Percentiles rank a stretch among this genome's conserved stretches.
phyloP scores from a whole-genome alignment of 2,329 filamentous ascomycete species.

The Neonectria hederae region DNA sequence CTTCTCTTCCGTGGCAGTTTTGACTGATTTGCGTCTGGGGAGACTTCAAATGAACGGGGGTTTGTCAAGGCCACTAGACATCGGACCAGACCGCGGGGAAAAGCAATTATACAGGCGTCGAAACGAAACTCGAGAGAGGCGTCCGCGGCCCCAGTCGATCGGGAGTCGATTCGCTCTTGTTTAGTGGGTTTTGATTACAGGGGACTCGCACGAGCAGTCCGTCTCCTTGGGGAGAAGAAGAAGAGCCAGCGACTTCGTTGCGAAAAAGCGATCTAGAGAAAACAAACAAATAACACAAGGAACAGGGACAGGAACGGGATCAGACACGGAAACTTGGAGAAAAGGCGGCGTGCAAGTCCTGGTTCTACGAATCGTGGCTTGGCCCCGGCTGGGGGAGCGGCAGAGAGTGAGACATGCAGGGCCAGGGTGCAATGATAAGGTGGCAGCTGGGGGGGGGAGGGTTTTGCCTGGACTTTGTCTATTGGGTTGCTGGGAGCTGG shows the following conservation, averaged over 20 bases:
- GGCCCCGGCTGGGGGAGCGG: not conserved
- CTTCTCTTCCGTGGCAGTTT: conserved; percentile 33
- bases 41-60: conserved; percentile 1
- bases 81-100: conserved; percentile 4
- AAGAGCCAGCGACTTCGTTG: not conserved
- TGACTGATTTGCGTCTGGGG: not conserved
- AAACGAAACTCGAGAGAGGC: not conserved
- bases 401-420: conserved; percentile 4
- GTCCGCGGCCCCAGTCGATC: conserved; percentile 1
- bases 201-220: not conserved
- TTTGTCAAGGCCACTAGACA: not conserved
- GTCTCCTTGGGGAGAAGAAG: not conserved
- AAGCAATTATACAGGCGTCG: conserved; percentile 15
- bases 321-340: not conserved
- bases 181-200: not conserved
- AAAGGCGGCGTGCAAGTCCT: not conserved
- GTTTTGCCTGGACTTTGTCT: no score
- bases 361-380: not conserved
- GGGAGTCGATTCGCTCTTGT: not conserved
- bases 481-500: no score
- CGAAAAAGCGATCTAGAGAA: not conserved
- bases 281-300: not conserved
- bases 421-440: conserved; percentile 1
- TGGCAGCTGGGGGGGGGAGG: not conserved
- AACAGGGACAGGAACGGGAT: no score